Conservation (phyloP, 1,139 yeast genomes). For the Debaryomyces coudertii region DNA sequence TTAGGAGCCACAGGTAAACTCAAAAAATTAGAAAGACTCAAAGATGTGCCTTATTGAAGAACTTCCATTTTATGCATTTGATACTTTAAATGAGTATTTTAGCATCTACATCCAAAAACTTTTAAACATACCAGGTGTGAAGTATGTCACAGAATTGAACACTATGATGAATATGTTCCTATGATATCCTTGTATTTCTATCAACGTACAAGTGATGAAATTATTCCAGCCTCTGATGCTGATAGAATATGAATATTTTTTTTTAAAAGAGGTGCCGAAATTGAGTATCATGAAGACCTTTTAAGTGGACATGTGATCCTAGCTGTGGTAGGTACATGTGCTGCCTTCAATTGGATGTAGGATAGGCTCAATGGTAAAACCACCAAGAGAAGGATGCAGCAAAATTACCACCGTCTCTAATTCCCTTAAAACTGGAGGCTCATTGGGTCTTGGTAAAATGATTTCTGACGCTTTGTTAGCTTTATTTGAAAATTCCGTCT, state of each 20-base stretch:
- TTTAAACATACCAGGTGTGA: conserved; percentile 14
- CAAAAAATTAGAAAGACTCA: conserved; percentile 3
- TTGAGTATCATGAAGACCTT: conserved; percentile 12
- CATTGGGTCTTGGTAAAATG: conserved; percentile 1
- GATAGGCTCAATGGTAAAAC: conserved; percentile 11
- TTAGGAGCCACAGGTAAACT: neutral
- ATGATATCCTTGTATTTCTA: conserved; percentile 25
- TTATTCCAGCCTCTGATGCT: conserved; percentile 19
- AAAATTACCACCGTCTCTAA: neutral
- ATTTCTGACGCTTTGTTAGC: neutral
- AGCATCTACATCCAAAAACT: conserved; percentile 8
- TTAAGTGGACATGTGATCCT: conserved; percentile 16
- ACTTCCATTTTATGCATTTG: conserved; percentile 5
- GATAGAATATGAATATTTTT: conserved; percentile 10
- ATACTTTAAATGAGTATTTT: neutral
- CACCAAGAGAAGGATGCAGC: conserved; percentile 8
- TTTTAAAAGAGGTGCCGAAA: conserved; percentile 11
- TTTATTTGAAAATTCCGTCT: neutral
- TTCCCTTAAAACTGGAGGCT: neutral
- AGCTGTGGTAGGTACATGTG: conserved; percentile 17
- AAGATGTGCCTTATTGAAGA: conserved; percentile 6
- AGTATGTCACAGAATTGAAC: conserved; percentile 19
- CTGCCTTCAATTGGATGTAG: conserved; percentile 11
- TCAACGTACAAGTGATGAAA: conserved; percentile 23
- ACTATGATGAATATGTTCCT: conserved; percentile 18